Base-by-base conservation (phyloP, 2,329 filamentous ascomycete species). In the Eutypella sp. region DNA sequence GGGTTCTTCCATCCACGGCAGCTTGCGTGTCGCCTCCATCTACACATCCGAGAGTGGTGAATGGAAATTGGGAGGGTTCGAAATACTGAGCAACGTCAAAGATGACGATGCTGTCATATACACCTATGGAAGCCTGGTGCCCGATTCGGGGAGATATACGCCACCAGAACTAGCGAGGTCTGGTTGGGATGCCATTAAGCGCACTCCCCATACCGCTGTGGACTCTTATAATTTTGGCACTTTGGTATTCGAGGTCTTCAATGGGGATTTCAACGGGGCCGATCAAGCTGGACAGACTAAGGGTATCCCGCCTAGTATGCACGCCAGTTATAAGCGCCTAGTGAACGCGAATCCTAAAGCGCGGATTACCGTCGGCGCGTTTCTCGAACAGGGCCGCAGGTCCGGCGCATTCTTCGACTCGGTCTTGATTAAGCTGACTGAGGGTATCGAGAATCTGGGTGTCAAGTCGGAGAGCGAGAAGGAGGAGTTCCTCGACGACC, bases 21-120 rank as follows among this genome's bases (percentile, higher is more conserved):
- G 82, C 58, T 73, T 99, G 43, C 84, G 88, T 51, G 86, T 88
- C 18, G 87, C 87, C 1, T 96, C 92, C 0, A 77, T 99, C 53
- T 99, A 91, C 67, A 93, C 89, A 4, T 90, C 89, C 49, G 92
- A 97, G 63, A 96, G 93, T 61, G 93, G 93, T 47, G 93, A 99
- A 69, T 99, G 93, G 93, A 97, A 95, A 62, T 72, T 99, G 2
- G 91, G 87, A 18, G 93, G 93, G 1, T 95, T 99, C 56, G 93
- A 99, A 55, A 79, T 96, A 5, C 67, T 97, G 48, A 97, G 91
- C 68, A 96, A 87, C 31, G 84, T 97, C 70, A 97, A 96, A 60
- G 93, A 97, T 47, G 91, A 97, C 50, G 89, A 97, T 57, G 89
- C 91, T 9, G 76, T 95, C 40, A 91, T 99, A 60, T 96, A 93